Conservation (phyloP, 345 rosid genomes). For the Iberis pinnata region DNA sequence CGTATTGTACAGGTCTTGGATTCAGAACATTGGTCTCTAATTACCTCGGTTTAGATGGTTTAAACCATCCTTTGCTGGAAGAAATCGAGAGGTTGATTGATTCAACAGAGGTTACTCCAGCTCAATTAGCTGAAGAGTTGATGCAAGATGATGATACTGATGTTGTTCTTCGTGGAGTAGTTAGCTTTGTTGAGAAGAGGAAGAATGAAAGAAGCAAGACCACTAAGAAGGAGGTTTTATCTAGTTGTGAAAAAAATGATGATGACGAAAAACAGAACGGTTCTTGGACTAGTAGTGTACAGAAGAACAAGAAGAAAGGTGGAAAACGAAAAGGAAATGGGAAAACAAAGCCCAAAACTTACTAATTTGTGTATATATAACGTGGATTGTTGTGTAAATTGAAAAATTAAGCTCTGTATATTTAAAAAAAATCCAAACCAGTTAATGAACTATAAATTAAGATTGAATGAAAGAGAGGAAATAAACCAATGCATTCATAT, state of each 20-base stretch:
- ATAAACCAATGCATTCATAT: no score
- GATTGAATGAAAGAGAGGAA: no score
- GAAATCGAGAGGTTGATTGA: conserved; percentile 36
- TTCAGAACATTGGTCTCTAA: conserved; percentile 39
- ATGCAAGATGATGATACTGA: conserved; percentile 43
- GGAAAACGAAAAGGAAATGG: conserved; percentile 15
- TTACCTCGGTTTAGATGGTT: conserved; percentile 29
- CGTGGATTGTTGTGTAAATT: not conserved
- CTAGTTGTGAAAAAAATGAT: conserved; percentile 1
- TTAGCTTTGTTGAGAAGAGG: conserved; percentile 36
- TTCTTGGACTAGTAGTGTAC: not conserved
- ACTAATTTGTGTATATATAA: no score
- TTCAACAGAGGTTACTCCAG: conserved; percentile 37
- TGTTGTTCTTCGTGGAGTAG: conserved; percentile 28
- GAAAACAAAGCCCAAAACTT: not conserved
- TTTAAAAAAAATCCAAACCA: no score
- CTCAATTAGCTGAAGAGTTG: conserved; percentile 44
- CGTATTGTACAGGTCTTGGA: conserved; percentile 37
- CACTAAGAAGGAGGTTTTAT: conserved; percentile 5
- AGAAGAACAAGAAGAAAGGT: conserved; percentile 12
- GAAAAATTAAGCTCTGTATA: not conserved
- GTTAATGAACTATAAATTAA: no score
- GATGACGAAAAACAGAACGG: conserved; percentile 20
- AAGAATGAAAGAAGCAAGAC: conserved; percentile 19
- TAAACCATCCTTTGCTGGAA: conserved; percentile 24